Percentiles rank a stretch among this genome's conserved stretches.
These are phyloP conservation scores for Hysterangium stoloniferum DNA, from an alignment of 768 basidiomycete genomes.

Conservation along the genomic window DNA sequence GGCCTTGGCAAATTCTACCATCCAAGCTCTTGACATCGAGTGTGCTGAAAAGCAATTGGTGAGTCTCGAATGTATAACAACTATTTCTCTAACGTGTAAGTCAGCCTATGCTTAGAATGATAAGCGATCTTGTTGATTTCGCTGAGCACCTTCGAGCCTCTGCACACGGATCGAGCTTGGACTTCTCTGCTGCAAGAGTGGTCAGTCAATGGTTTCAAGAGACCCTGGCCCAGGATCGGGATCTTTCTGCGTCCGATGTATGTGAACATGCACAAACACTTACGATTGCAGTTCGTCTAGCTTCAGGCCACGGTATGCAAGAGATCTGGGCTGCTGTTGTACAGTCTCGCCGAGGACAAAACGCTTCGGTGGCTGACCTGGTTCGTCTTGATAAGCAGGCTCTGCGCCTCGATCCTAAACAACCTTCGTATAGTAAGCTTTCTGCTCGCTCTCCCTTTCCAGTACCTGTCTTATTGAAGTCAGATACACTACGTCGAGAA, in stretches of 20 bases:
- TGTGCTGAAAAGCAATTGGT: background rate
- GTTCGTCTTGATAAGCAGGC: background rate
- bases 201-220: constrained; percentile 47
- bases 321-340: constrained; percentile 59
- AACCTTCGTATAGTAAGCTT: background rate
- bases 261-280: constrained; percentile 31
- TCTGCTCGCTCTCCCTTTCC: background rate
- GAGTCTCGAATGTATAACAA: background rate
- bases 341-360: constrained; percentile 10
- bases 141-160: constrained; percentile 38
- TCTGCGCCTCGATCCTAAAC: background rate
- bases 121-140: constrained; percentile 26
- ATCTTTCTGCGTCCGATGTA: constrained; percentile 31
- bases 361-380: constrained; percentile 10
- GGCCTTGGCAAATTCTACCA: background rate
- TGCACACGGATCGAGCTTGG: constrained; percentile 33
- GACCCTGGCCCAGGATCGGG: constrained; percentile 23
- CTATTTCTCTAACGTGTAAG: background rate
- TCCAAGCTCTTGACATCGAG: background rate
- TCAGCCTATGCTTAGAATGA: background rate
- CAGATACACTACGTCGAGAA: background rate
- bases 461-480: background rate
- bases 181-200: constrained; percentile 62
- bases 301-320: constrained; percentile 64
- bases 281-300: constrained; percentile 43